These are phyloP conservation scores for Lactarius hatsudake DNA, from an alignment of 768 basidiomycete species.

Conservation along the genomic window DNA sequence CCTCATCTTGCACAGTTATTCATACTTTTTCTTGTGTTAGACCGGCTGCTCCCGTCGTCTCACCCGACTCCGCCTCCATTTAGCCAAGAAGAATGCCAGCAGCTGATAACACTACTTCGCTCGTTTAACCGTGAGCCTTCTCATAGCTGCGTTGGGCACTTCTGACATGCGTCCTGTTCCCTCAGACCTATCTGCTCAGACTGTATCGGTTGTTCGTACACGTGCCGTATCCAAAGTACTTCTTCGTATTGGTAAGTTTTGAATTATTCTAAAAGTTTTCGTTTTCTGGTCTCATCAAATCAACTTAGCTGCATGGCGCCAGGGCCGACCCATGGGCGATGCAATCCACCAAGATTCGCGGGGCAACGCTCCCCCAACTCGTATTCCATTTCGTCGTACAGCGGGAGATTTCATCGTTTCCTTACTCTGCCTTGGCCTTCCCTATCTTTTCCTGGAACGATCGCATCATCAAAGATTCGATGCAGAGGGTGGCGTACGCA, in stretches of 20 bases:
- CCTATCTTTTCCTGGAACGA: conserved; percentile 68
- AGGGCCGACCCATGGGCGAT: conserved; percentile 15
- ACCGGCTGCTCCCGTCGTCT: conserved; percentile 64
- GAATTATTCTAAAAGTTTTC: not conserved
- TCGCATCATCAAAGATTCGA: conserved; percentile 49
- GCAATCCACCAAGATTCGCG: conserved; percentile 23
- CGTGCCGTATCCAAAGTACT: conserved; percentile 27
- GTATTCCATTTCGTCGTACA: conserved; percentile 46
- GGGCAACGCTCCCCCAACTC: conserved; percentile 10
- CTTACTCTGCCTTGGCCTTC: conserved; percentile 71
- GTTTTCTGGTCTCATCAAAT: not conserved
- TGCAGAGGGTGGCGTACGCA: conserved; percentile 53
- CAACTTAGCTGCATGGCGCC: conserved; percentile 25
- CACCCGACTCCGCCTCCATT: conserved; percentile 63
- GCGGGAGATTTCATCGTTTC: conserved; percentile 58
- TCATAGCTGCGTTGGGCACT: conserved; percentile 1
- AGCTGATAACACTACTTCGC: conserved; percentile 59
- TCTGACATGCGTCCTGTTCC: not conserved
- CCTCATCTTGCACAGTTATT: not conserved
- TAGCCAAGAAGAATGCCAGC: conserved; percentile 72
- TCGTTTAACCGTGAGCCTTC: conserved; percentile 36
- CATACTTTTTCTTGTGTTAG: conserved; percentile 35
- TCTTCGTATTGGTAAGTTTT: conserved; percentile 24
- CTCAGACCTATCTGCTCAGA: conserved; percentile 8
- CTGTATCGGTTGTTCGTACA: conserved; percentile 21